phyloP scores from a whole-genome alignment of 352 stramenopile genomes.

The Phytophthora tentaculata region DNA sequence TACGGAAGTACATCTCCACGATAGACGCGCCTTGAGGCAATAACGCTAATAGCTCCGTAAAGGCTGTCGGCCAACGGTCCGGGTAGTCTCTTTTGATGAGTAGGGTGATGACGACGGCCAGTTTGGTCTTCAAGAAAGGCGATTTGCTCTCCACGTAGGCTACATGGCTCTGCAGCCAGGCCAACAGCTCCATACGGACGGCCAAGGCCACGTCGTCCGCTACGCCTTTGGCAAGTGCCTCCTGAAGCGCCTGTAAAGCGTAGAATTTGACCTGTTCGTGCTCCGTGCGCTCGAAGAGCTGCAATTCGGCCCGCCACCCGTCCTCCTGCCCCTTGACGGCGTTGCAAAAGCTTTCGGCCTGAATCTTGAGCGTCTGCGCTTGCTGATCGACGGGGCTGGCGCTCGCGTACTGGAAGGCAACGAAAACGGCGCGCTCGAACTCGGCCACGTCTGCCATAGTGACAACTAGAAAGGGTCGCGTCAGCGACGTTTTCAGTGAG shows the following conservation, averaged over 20 bases:
- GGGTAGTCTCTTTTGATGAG: constrained; percentile 92
- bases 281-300: constrained; percentile 71
- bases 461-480: constrained; percentile 5
- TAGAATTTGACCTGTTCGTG: constrained; percentile 88
- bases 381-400: constrained; percentile 52
- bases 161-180: constrained; percentile 70
- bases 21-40: constrained; percentile 75
- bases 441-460: constrained; percentile 46
- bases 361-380: constrained; percentile 66
- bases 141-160: constrained; percentile 62
- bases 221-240: constrained; percentile 50
- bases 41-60: constrained; percentile 82
- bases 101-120: constrained; percentile 81
- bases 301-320: constrained; percentile 66
- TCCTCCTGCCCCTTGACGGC: constrained; percentile 54
- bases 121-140: constrained; percentile 88
- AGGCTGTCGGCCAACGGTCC: constrained; percentile 84
- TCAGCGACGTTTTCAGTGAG: background rate
- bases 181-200: constrained; percentile 62
- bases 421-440: constrained; percentile 80
- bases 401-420: constrained; percentile 82
- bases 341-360: constrained; percentile 77
- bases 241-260: constrained; percentile 78
- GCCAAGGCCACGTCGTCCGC: constrained; percentile 54
- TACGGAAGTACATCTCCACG: constrained; percentile 92